phyloP scores from a whole-genome alignment of 805 yeast species.

The Saccharomycopsis microspora region DNA sequence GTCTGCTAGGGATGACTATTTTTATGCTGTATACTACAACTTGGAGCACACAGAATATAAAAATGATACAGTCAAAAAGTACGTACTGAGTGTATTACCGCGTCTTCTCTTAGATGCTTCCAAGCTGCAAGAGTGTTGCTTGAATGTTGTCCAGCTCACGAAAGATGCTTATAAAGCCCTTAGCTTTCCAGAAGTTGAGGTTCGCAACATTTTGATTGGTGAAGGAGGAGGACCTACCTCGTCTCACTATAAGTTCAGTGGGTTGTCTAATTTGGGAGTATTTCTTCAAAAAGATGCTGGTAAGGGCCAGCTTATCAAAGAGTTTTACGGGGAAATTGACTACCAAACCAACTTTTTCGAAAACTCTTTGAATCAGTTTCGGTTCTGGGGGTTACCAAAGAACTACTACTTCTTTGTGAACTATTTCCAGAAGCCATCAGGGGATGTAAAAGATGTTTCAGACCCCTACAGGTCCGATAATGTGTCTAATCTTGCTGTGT shows the following conservation, averaged over 20 bases:
- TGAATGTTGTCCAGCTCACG: neutral
- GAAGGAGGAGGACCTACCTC: slow-evolving; percentile 14
- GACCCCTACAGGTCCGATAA: slow-evolving; percentile 1
- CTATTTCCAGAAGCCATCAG: neutral
- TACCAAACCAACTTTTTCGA: slow-evolving; percentile 49
- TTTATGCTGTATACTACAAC: slow-evolving; percentile 15
- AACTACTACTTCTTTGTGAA: slow-evolving; percentile 15
- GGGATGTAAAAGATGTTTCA: neutral
- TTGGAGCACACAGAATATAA: slow-evolving; percentile 17
- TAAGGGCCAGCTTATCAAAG: slow-evolving; percentile 40
- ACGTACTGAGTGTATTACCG: slow-evolving; percentile 1
- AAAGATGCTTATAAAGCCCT: neutral
- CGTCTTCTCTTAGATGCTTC: neutral
- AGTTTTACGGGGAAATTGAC: slow-evolving; percentile 65
- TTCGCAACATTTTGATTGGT: slow-evolving; percentile 29
- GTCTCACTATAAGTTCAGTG: slow-evolving; percentile 32
- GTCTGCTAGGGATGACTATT: slow-evolving; percentile 19
- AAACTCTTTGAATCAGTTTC: slow-evolving; percentile 68
- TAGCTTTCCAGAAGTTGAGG: slow-evolving; percentile 2
- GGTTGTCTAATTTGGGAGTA: slow-evolving; percentile 60
- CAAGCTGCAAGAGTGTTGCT: neutral
- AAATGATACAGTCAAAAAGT: slow-evolving; percentile 2
- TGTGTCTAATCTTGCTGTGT: slow-evolving; percentile 3
- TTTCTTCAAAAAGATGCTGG: slow-evolving; percentile 32
- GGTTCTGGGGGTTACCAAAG: slow-evolving; percentile 56